phyloP scores from a whole-genome alignment of 306 rosid genomes.

The Citrullus amarus region DNA sequence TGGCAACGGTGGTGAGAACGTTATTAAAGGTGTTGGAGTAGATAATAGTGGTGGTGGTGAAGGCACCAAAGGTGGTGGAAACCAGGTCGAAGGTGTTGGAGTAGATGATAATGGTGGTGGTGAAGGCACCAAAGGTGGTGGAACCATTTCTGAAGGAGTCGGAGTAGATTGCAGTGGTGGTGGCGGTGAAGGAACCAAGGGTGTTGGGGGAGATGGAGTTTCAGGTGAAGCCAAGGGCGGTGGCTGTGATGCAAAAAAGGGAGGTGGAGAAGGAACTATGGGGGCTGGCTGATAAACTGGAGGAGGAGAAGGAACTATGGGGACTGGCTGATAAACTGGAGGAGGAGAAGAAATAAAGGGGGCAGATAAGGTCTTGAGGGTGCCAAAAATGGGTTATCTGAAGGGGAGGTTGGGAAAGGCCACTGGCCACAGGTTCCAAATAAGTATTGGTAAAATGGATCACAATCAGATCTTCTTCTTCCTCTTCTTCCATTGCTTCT shows the following conservation, averaged over 20 bases:
- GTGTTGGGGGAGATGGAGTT: slow-evolving; percentile 25
- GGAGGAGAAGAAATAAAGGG: slow-evolving; percentile 26
- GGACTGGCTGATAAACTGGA: slow-evolving; percentile 10
- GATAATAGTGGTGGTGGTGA: slow-evolving; percentile 29
- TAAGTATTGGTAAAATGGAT: slow-evolving; percentile 48
- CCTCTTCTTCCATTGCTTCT: slow-evolving; percentile 8
- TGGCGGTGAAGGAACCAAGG: slow-evolving; percentile 33
- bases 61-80: slow-evolving; percentile 32
- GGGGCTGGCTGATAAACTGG: slow-evolving; percentile 11
- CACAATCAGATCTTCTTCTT: slow-evolving; percentile 37
- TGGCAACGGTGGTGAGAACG: slow-evolving; percentile 32
- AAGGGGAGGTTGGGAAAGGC: slow-evolving; percentile 62
- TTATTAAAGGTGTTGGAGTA: slow-evolving; percentile 21
- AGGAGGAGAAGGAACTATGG: slow-evolving; percentile 21
- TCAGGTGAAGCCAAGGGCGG: neutral
- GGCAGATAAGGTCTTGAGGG: slow-evolving; percentile 31
- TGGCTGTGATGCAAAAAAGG: neutral
- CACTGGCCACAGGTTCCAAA: slow-evolving; percentile 58
- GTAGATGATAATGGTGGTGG: slow-evolving; percentile 24
- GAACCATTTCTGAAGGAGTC: slow-evolving; percentile 20
- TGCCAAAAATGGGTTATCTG: slow-evolving; percentile 48
- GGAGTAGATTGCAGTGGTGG: slow-evolving; percentile 16
- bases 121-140: slow-evolving; percentile 30
- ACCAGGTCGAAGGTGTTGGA: slow-evolving; percentile 23
- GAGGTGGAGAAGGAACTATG: slow-evolving; percentile 9